Evolutionary conservation across 306 rosid species (phyloP).

Genomic region (Castanea crenata): DNA sequence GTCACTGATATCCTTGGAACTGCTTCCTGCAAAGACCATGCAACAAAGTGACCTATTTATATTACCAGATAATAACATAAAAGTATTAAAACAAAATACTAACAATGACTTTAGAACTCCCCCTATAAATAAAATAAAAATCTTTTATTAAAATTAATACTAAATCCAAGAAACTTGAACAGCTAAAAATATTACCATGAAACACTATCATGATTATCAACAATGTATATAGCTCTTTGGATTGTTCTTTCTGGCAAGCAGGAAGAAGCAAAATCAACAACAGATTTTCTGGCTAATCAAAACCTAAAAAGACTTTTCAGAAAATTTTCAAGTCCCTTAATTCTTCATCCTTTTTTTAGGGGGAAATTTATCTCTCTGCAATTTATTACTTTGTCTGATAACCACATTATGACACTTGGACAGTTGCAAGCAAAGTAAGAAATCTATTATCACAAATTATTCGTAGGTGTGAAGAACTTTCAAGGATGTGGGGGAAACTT

Average conservation of each 20-base stretch:
- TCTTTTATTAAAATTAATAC: not conserved
- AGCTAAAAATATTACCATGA: not conserved
- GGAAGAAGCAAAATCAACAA: not conserved
- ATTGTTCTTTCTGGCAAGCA: not conserved
- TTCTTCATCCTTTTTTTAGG: not conserved
- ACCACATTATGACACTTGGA: too few species aligned
- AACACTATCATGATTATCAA: not conserved
- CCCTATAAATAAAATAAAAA: too few species aligned
- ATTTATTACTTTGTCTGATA: too few species aligned
- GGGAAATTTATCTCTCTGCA: not conserved
- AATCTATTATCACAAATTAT: too few species aligned
- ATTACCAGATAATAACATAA: constrained; percentile 13
- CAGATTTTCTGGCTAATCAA: not conserved
- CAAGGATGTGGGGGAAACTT: not conserved
- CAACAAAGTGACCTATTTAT: constrained; percentile 25
- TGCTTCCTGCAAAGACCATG: constrained; percentile 51
- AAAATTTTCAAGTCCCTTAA: not conserved
- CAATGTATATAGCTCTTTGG: not conserved
- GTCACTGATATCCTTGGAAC: constrained; percentile 47
- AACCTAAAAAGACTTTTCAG: not conserved
- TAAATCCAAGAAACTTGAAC: not conserved
- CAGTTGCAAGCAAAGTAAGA: too few species aligned
- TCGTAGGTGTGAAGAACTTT: too few species aligned
- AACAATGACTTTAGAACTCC: not conserved
- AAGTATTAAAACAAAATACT: not conserved